Evolutionary conservation across 106 monocot genomes (phyloP), one percentile per base, ranked within the genome.

Genomic region (Apostasia shenzhenica): DNA sequence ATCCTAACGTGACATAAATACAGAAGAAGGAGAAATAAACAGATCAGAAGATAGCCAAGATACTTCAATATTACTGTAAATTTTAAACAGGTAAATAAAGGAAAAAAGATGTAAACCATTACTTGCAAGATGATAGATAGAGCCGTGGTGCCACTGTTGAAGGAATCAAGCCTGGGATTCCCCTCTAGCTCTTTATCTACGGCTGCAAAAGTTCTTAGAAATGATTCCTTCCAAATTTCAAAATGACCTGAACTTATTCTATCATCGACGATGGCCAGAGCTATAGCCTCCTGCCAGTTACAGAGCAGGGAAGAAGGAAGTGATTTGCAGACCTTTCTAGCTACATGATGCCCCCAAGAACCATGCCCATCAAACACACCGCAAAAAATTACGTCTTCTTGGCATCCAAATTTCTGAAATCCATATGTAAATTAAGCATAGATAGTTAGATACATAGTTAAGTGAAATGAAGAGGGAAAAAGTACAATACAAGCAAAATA

Each of bases 321-420:
- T 11, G 84, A 80, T 3, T 92, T 73, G 7, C 85, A 49, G 8
- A 99, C 87, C 41, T 42, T 67, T 72, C 87, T 92, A 3, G 97
- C 81, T 6, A 99, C 89, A 58, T 82, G 81, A 67, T 90, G 92
- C 9, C 97, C 97, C 97, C 97, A 99, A 10, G 80, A 54, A 2
- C 97, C 97, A 54, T 99, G 97, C 2, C 97, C 97, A 49, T 99
- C 97, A 49, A 99, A 99, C 7, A 99, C 61, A 7, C 97, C 97
- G 47, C 92, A 92, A 63, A 89, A 90, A 5, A 92, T 76, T 73
- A 74, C 81, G 74, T 89, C 83, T 26, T 90, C 81, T 76, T 92
- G 89, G 81, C 79, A 82, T 66, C 97, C 97, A 71, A 81, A 99
- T 79, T 84, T 81, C 97, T 99, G 64, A 8, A 4, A 55, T 42